Evolutionary conservation across 441 rosid species (phyloP).

Genomic region (Hura crepitans): DNA sequence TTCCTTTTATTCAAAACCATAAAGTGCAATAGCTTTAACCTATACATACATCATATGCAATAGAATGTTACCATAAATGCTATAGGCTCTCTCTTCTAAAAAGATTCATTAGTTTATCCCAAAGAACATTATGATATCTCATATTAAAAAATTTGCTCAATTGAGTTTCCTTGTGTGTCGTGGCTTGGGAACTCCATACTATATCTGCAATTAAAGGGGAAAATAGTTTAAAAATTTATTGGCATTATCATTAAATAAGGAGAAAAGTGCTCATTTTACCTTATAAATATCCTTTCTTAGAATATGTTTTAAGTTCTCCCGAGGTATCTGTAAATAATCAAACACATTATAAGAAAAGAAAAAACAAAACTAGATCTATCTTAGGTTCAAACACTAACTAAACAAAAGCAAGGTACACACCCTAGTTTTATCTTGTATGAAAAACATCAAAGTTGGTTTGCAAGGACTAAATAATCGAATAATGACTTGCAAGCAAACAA

Average conservation of each 20-base stretch:
- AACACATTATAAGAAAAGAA: conserved; percentile 11
- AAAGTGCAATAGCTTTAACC: conserved; percentile 97
- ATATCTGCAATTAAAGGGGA: conserved; percentile 57
- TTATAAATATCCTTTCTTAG: conserved; percentile 96
- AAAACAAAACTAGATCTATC: conserved; percentile 11
- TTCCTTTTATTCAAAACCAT: conserved; percentile 98
- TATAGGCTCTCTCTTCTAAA: conserved; percentile 13
- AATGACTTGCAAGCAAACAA: conserved; percentile 68
- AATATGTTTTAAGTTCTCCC: conserved; percentile 91
- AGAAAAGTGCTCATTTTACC: conserved; percentile 41
- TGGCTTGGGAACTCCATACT: conserved; percentile 96
- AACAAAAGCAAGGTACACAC: conserved; percentile 39
- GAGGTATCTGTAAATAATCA: conserved; percentile 59
- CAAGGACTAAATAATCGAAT: conserved; percentile 99
- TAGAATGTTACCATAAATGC: conserved; percentile 21
- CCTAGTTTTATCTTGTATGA: conserved; percentile 97
- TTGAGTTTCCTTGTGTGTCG: conserved; percentile 86
- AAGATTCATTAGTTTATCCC: neutral
- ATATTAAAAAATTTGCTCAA: conserved; percentile 96
- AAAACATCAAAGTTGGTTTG: conserved; percentile 91
- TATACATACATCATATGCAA: conserved; percentile 29
- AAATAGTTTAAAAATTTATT: conserved; percentile 7
- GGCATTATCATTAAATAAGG: conserved; percentile 10
- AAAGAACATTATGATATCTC: conserved; percentile 23
- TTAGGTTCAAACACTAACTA: conserved; percentile 9